Percentiles rank a stretch among this genome's conserved stretches.
Evolutionary conservation across 108 stramenopile species (phyloP).

Genomic region (Stephanodiscus triporus): DNA sequence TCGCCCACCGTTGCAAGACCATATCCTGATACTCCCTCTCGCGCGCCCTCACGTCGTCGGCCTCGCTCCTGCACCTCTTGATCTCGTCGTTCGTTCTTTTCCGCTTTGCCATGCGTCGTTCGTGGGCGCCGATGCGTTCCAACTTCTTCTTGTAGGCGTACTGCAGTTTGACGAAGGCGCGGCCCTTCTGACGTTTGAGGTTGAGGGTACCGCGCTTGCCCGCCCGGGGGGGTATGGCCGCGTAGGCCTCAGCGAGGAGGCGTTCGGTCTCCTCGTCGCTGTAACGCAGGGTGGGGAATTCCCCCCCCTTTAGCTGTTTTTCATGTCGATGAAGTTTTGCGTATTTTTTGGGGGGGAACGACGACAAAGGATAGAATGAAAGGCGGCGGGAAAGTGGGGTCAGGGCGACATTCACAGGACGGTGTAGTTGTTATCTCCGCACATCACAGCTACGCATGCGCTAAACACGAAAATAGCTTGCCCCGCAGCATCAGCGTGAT

Average conservation of each 20-base stretch:
- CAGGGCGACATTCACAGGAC: not conserved
- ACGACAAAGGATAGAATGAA: not conserved
- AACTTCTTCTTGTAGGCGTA: slow-evolving; percentile 66
- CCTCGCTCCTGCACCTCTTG: slow-evolving; percentile 49
- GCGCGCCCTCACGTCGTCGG: slow-evolving; percentile 41
- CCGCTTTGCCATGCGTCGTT: slow-evolving; percentile 74
- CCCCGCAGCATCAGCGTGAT: not conserved
- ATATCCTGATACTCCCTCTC: slow-evolving; percentile 72
- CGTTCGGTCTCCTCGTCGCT: slow-evolving; percentile 82
- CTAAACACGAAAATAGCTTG: not conserved
- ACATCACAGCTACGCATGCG: not conserved
- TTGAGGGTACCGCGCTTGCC: slow-evolving; percentile 82
- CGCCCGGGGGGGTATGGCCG: slow-evolving; percentile 62
- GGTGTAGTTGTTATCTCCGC: not conserved
- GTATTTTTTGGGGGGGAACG: not conserved
- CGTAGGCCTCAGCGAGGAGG: slow-evolving; percentile 77
- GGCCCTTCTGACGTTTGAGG: slow-evolving; percentile 62
- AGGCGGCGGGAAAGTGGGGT: not conserved
- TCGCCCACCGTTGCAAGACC: slow-evolving; percentile 65
- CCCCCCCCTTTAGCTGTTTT: slow-evolving; percentile 55
- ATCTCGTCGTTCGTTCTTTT: slow-evolving; percentile 50
- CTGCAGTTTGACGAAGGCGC: slow-evolving; percentile 65
- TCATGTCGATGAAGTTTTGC: not conserved
- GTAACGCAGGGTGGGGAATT: slow-evolving; percentile 78
- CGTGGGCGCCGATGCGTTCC: slow-evolving; percentile 56